phyloP scores from a whole-genome alignment of 495 filamentous ascomycete genomes.

The Aspergillus egyptiacus region DNA sequence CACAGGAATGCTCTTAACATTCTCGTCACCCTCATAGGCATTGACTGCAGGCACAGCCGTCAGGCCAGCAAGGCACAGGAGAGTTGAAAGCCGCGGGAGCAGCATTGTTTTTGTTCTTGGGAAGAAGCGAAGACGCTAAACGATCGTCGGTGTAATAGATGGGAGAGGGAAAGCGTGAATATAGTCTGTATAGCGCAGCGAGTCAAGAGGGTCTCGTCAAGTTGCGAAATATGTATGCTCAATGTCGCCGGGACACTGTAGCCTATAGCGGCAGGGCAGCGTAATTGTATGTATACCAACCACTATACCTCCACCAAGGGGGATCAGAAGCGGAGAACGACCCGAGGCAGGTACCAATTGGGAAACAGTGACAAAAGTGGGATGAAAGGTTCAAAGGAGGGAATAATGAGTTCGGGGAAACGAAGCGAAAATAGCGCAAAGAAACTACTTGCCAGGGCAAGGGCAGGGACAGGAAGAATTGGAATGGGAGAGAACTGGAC shows the following conservation, averaged over 20 bases:
- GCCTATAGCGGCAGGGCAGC: not conserved
- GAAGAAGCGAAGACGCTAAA: constrained; percentile 9
- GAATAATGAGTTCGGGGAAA: constrained; percentile 3
- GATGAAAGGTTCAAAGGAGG: constrained; percentile 3
- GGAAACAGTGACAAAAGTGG: constrained; percentile 4
- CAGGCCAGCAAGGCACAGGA: constrained; percentile 36
- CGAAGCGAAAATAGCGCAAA: constrained; percentile 12
- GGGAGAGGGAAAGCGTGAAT: constrained; percentile 5
- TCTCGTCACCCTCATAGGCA: constrained; percentile 34
- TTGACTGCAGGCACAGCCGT: constrained; percentile 25
- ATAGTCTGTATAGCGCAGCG: constrained; percentile 15
- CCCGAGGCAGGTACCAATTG: constrained; percentile 4
- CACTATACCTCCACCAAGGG: constrained; percentile 14
- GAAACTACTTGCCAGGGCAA: constrained; percentile 10
- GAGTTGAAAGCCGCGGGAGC: constrained; percentile 35
- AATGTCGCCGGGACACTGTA: constrained; percentile 31
- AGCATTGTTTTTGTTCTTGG: constrained; percentile 26
- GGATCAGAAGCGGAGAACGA: constrained; percentile 7
- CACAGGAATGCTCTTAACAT: constrained; percentile 56
- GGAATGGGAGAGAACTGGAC: constrained; percentile 18
- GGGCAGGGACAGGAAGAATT: constrained; percentile 17
- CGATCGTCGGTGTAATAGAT: constrained; percentile 7
- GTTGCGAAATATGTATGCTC: constrained; percentile 1
- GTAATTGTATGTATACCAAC: constrained; percentile 15
- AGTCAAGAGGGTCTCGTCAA: too few relatives aligned